Evolutionary conservation across 1,139 yeast species (phyloP), one percentile per base, ranked within the genome.

Genomic region (Geotrichum aggregatum): DNA sequence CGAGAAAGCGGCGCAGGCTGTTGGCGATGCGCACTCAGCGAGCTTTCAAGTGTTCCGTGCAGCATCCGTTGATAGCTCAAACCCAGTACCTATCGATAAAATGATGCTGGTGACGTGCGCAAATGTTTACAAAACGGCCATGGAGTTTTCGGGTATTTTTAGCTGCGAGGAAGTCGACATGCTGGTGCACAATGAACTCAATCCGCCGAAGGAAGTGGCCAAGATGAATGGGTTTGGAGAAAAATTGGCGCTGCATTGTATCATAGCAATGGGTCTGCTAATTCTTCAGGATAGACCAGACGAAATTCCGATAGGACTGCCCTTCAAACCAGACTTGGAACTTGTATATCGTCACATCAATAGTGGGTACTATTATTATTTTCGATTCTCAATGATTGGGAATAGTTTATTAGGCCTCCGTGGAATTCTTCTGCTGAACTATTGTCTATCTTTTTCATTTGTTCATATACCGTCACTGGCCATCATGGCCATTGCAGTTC

Each of bases 401-500:
- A 60, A 63, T 22, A 57, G 56, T 19, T 14, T 57, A 24, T 56
- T 50, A 13, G 56, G 61, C 1, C 44, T 64, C 6, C 57, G 58
- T 34, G 66, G 61, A 1, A 38, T 57, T 3, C 28, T 60, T 1
- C 34, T 64, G 22, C 52, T 63, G 8, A 38, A 59, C 26, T 30
- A 61, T 39, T 56, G 58, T 14, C 54, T 61, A 16, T 57, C 55
- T 45, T 52, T 55, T 14, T 54, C 61, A 1, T 52, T 58, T 21
- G 70, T 73, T 4, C 72, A 79, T 16, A 76, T 76, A 35, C 66
- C 72, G 3, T 72, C 76, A 35, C 76, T 74, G 59, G 69, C 75
- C 34, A 61, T 83, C 10, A 63, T 75, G 0, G 68, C 83, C 0
- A 73, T 78, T 7, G 83, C 83, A 0, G 74, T 80, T 1, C 70